Percentiles rank a stretch among this genome's conserved stretches.
These are phyloP conservation scores for Cryptococcus hybrid DNA, from an alignment of 1,284 basidiomycete genomes.

Conservation along the genomic window DNA sequence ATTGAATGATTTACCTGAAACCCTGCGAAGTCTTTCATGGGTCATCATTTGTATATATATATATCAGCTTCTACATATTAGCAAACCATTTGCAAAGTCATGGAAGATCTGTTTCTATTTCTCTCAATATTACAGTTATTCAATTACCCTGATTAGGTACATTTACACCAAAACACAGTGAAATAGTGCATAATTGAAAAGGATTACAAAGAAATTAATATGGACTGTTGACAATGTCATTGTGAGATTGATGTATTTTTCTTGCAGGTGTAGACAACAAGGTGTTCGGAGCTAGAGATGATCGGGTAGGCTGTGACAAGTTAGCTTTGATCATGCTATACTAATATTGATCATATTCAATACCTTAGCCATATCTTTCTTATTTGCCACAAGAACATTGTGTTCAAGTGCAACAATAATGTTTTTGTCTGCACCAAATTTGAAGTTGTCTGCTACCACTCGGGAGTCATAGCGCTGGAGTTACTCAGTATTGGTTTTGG, in stretches of 20 bases:
- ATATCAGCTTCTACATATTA: no score
- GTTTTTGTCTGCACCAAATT: constrained; percentile 90
- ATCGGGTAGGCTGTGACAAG: constrained; percentile 28
- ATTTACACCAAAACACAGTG: no score
- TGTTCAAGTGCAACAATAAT: constrained; percentile 95
- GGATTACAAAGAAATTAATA: constrained; percentile 17
- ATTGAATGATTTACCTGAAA: no score
- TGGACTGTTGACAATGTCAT: constrained; percentile 43
- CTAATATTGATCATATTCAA: constrained; percentile 4
- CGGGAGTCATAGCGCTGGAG: constrained; percentile 73
- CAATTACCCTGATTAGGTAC: no score
- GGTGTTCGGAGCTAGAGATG: constrained; percentile 25
- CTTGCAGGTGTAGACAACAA: constrained; percentile 31
- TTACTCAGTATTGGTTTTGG: constrained; percentile 7
- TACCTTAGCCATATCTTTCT: constrained; percentile 76
- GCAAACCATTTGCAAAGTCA: no score
- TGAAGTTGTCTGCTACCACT: constrained; percentile 96
- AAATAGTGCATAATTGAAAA: no score
- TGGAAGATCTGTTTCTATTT: no score
- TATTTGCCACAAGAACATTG: constrained; percentile 90
- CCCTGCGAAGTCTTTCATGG: no score
- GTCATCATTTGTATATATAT: no score
- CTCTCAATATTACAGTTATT: no score
- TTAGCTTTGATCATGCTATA: background rate
- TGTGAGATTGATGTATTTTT: constrained; percentile 33